phyloP scores from a whole-genome alignment of 2,329 filamentous ascomycete species.

The Botrytis cinerea region DNA sequence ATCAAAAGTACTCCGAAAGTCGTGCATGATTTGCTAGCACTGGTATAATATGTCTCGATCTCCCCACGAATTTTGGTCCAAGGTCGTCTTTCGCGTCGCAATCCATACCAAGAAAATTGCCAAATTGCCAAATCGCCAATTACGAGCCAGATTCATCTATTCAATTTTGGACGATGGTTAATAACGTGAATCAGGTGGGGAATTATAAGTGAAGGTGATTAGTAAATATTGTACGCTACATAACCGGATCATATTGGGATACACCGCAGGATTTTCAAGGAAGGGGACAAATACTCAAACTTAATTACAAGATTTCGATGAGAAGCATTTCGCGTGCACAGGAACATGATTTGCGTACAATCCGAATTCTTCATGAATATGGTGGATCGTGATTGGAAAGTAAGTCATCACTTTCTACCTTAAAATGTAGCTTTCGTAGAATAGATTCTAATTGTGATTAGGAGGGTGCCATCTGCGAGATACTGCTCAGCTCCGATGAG shows the following conservation, averaged over 20 bases:
- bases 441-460: background rate
- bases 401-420: background rate
- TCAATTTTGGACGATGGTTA: background rate
- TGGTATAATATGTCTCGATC: background rate
- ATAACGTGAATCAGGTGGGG: background rate
- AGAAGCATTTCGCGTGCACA: slow-evolving; percentile 28
- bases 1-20: background rate
- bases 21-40: background rate
- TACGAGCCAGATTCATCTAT: background rate
- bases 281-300: slow-evolving; percentile 26
- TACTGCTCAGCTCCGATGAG: background rate
- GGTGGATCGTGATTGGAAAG: background rate
- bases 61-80: background rate
- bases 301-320: slow-evolving; percentile 28
- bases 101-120: background rate
- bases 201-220: background rate
- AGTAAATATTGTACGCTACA: background rate
- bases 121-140: background rate
- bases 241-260: background rate
- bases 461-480: background rate
- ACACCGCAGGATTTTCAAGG: background rate
- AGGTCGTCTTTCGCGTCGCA: background rate
- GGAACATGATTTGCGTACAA: slow-evolving; percentile 28
- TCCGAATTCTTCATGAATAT: slow-evolving; percentile 27
- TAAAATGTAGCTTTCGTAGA: no score